Conservation (phyloP, 192 early-diverging fungal genomes). For the Backusella liffmaniae region DNA sequence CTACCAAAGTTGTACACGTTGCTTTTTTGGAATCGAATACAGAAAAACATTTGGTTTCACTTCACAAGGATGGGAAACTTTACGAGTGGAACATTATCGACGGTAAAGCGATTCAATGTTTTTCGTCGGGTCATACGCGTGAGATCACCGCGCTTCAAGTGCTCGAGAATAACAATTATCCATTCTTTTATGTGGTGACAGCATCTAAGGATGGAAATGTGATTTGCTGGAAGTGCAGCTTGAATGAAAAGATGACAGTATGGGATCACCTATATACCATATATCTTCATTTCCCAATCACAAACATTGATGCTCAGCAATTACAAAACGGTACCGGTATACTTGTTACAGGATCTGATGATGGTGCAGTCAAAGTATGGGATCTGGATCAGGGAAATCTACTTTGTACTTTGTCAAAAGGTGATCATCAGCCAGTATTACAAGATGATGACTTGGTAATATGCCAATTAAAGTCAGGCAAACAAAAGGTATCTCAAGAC, state of each 20-base stretch:
- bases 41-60: slow-evolving; percentile 27
- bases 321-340: slow-evolving; percentile 24
- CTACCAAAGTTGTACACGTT: not conserved
- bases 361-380: slow-evolving; percentile 36
- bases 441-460: not conserved
- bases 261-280: slow-evolving; percentile 30
- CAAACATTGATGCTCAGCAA: slow-evolving; percentile 12
- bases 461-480: not conserved
- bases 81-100: slow-evolving; percentile 29
- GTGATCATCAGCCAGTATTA: not conserved
- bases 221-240: slow-evolving; percentile 25
- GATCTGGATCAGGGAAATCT: slow-evolving; percentile 21
- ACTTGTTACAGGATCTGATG: slow-evolving; percentile 24
- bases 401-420: slow-evolving; percentile 24
- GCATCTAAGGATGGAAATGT: slow-evolving; percentile 30
- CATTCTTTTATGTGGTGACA: slow-evolving; percentile 21
- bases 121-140: slow-evolving; percentile 17
- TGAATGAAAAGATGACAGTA: not conserved
- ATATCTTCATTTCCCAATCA: slow-evolving; percentile 17
- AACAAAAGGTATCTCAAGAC: not conserved
- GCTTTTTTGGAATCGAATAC: slow-evolving; percentile 9
- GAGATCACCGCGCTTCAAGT: slow-evolving; percentile 19
- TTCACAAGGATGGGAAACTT: slow-evolving; percentile 25
- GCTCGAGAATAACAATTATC: not conserved
- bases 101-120: slow-evolving; percentile 25